Evolutionary conservation across 306 rosid genomes (phyloP).

Genomic region (Pyrus bretschneideri): DNA sequence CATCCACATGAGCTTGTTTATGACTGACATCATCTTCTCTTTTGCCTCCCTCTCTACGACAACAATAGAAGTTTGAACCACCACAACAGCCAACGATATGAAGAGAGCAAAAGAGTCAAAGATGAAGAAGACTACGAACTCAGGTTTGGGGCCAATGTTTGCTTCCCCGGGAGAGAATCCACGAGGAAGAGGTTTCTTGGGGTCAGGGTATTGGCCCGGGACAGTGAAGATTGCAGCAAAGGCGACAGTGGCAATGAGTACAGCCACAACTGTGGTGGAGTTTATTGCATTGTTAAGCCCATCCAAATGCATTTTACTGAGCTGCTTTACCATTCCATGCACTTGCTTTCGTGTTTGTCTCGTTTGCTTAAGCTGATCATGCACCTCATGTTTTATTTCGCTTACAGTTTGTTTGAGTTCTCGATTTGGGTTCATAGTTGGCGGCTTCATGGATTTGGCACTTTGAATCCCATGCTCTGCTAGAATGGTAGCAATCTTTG

Average conservation of each 20-base stretch:
- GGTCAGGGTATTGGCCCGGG: slow-evolving; percentile 57
- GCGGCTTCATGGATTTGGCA: slow-evolving; percentile 50
- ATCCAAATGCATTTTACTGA: slow-evolving; percentile 66
- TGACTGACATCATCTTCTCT: slow-evolving; percentile 55
- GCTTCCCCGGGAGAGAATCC: slow-evolving; percentile 50
- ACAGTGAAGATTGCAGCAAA: slow-evolving; percentile 69
- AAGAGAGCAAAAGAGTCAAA: slow-evolving; percentile 71
- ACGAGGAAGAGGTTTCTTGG: neutral
- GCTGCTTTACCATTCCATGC: slow-evolving; percentile 56
- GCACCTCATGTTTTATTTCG: slow-evolving; percentile 68
- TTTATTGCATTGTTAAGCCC: slow-evolving; percentile 80
- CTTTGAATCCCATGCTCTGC: slow-evolving; percentile 44
- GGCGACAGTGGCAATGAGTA: slow-evolving; percentile 77
- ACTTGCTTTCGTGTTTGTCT: slow-evolving; percentile 52
- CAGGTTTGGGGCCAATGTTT: slow-evolving; percentile 34
- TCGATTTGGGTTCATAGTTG: slow-evolving; percentile 32
- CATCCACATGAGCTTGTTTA: slow-evolving; percentile 82
- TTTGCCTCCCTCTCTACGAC: slow-evolving; percentile 58
- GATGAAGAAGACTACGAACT: slow-evolving; percentile 48
- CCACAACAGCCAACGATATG: slow-evolving; percentile 78
- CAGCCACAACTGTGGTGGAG: slow-evolving; percentile 72
- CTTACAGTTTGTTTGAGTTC: slow-evolving; percentile 71
- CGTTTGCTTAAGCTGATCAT: slow-evolving; percentile 77
- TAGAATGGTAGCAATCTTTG: slow-evolving; percentile 34
- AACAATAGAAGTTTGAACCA: slow-evolving; percentile 76